Base-by-base conservation (phyloP, 768 basidiomycete species). In the Trametes punicea region DNA sequence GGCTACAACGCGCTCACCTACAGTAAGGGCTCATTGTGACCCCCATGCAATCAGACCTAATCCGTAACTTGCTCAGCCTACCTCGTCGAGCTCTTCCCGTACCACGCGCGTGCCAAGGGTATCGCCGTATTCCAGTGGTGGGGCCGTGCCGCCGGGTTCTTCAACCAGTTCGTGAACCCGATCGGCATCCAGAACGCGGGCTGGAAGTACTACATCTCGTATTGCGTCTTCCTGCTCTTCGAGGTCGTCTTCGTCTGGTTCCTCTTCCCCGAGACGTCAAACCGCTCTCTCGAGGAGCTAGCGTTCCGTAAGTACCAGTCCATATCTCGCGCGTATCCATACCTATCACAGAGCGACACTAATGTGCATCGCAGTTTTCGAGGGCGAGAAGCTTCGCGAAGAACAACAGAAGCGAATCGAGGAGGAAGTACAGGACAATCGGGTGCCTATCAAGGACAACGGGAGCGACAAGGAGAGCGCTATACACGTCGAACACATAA, bases 51-150 rank as follows among this genome's bases (percentile, higher is more conserved):
- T n/a, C n/a, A n/a, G n/a, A n/a, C n/a, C 40, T 39, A 36, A 18
- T 6, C 21, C 10, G 23, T 13, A 25, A 16, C n/a, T 18, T 2
- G 13, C 41, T 16, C 60, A 83, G 83, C 83, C 5, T 84, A 75
- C 75, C 68, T 85, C 57, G 83, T 85, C n/a, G 85, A 86, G 62
- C 65, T 87, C 29, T 85, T 86, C 74, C 84, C 85, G 0, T 86
- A 75, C 71, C 78, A 82, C 58, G 76, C 77, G 26, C 81, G 85
- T 54, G 77, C 84, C 1, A 80, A 78, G 65, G 85, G 85, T 34
- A 77, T 86, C 49, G 70, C 83, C 4, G 64, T 85, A 15, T 85
- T 81, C 73, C 82, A 85, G 60, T 81, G 76, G 74, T 81, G 78
- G 67, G 72, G 76, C 41, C 78, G 82, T 11, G 67, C 74, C 26